A percentile compares a stretch with the other conserved stretches of the same genome.
phyloP scores from a whole-genome alignment of 495 filamentous ascomycete species.

The Penicillium verhagenii region DNA sequence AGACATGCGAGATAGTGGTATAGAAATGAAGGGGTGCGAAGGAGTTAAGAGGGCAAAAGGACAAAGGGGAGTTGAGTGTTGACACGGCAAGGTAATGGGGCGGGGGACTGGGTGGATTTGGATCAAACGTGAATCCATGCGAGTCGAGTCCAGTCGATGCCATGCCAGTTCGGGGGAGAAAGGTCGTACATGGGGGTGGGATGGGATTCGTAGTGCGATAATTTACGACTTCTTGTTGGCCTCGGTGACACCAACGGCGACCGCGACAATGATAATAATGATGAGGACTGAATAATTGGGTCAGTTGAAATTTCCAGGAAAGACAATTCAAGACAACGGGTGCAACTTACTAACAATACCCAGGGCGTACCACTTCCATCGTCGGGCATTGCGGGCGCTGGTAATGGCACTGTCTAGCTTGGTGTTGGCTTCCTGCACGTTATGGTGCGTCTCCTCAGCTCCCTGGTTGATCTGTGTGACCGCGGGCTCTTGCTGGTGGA shows the following conservation, averaged over 20 bases:
- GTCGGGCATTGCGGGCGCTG: slow-evolving; percentile 74
- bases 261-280: slow-evolving; percentile 50
- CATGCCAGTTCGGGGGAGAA: neutral
- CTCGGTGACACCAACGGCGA: slow-evolving; percentile 49
- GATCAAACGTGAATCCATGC: neutral
- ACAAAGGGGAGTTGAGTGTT: slow-evolving; percentile 4
- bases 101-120: neutral
- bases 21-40: slow-evolving; percentile 23
- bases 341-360: slow-evolving; percentile 71
- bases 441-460: slow-evolving; percentile 71
- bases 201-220: slow-evolving; percentile 4
- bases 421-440: slow-evolving; percentile 77
- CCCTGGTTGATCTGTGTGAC: slow-evolving; percentile 78
- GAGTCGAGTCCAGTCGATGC: slow-evolving; percentile 2
- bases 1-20: slow-evolving; percentile 32
- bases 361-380: slow-evolving; percentile 98
- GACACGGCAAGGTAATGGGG: neutral
- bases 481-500: slow-evolving; percentile 77
- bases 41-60: too few relatives aligned
- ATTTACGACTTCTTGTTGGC: slow-evolving; percentile 26
- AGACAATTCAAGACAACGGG: too few relatives aligned
- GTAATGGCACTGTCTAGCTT: slow-evolving; percentile 74
- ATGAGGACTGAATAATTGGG: slow-evolving; percentile 45
- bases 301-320: too few relatives aligned
- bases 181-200: slow-evolving; percentile 24